Percentiles rank a stretch among this genome's conserved stretches.
phyloP scores from a whole-genome alignment of 371 early-diverging fungal genomes.

The Mortierella sp. region DNA sequence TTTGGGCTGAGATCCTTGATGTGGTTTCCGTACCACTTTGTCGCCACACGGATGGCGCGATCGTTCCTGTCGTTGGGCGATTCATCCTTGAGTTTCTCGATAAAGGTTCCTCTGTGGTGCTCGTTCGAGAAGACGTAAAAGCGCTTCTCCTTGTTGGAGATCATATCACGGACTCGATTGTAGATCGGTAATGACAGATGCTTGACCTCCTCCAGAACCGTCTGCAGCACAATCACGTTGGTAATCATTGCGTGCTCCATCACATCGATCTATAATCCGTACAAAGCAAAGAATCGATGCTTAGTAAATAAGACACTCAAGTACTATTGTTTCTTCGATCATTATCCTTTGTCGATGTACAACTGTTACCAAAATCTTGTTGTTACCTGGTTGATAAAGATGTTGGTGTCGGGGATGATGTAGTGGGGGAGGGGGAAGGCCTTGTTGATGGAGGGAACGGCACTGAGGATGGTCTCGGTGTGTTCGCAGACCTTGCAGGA shows the following conservation, averaged over 20 bases:
- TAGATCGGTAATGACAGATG: conserved; percentile 85
- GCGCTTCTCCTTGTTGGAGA: conserved; percentile 75
- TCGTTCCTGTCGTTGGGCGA: conserved; percentile 95
- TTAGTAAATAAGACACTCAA: neutral
- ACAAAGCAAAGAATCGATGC: neutral
- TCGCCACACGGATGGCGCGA: conserved; percentile 90
- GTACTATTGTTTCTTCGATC: too few species aligned
- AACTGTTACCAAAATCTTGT: too few species aligned
- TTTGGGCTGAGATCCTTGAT: conserved; percentile 58
- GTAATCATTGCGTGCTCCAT: conserved; percentile 89
- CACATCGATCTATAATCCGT: conserved; percentile 84
- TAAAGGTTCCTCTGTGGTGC: conserved; percentile 89
- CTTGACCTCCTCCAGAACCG: conserved; percentile 92
- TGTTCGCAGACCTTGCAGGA: conserved; percentile 72
- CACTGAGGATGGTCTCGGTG: conserved; percentile 54
- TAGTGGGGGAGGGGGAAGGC: conserved; percentile 74
- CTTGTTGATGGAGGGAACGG: conserved; percentile 44
- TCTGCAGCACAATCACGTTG: conserved; percentile 93
- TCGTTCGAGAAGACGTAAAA: conserved; percentile 96
- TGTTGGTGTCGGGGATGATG: conserved; percentile 95
- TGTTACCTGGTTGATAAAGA: conserved; percentile 90
- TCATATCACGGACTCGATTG: conserved; percentile 82
- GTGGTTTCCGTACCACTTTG: conserved; percentile 89
- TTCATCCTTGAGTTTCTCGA: conserved; percentile 86
- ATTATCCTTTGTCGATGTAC: too few species aligned